Evolutionary conservation across 768 basidiomycete species (phyloP).

Genomic region (Mycena latifolia): DNA sequence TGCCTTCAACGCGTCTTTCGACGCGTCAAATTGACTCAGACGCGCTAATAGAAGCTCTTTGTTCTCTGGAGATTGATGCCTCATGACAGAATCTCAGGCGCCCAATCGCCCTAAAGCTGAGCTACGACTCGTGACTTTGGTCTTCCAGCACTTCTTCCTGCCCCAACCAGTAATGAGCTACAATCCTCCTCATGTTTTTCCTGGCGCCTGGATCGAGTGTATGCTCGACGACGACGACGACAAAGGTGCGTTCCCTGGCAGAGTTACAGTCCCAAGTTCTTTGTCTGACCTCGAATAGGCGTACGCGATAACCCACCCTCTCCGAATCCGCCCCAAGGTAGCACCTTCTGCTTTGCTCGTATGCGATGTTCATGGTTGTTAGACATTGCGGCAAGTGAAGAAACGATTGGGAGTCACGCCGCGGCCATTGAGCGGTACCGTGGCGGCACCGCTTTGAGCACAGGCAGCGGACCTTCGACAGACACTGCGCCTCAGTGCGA

Average conservation of each 20-base stretch:
- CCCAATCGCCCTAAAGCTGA: conserved; percentile 1
- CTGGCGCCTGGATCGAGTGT: conserved; percentile 21
- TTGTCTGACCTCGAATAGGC: conserved; percentile 15
- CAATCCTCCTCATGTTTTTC: conserved; percentile 20
- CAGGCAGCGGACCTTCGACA: too few species aligned
- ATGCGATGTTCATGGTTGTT: background rate
- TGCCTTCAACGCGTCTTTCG: conserved; percentile 5
- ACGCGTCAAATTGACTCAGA: too few species aligned
- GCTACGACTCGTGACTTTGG: background rate
- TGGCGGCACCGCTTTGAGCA: too few species aligned
- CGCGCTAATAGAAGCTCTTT: too few species aligned
- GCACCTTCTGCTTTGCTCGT: too few species aligned
- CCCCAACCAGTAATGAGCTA: conserved; percentile 18
- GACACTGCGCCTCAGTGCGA: background rate
- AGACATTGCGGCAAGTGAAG: background rate
- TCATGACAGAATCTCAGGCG: conserved; percentile 3
- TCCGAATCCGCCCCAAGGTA: conserved; percentile 2
- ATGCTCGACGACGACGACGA: conserved; percentile 2
- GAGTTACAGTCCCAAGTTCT: background rate
- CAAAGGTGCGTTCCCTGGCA: background rate
- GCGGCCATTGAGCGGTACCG: too few species aligned
- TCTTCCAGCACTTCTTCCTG: conserved; percentile 7
- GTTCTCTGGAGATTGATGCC: conserved; percentile 1
- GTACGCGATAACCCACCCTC: background rate
- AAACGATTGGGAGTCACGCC: too few species aligned